Percentiles rank a stretch among this genome's conserved stretches.
These are phyloP conservation scores for Protomyces inundatus DNA, from an alignment of 1,139 yeast genomes.

Conservation along the genomic window DNA sequence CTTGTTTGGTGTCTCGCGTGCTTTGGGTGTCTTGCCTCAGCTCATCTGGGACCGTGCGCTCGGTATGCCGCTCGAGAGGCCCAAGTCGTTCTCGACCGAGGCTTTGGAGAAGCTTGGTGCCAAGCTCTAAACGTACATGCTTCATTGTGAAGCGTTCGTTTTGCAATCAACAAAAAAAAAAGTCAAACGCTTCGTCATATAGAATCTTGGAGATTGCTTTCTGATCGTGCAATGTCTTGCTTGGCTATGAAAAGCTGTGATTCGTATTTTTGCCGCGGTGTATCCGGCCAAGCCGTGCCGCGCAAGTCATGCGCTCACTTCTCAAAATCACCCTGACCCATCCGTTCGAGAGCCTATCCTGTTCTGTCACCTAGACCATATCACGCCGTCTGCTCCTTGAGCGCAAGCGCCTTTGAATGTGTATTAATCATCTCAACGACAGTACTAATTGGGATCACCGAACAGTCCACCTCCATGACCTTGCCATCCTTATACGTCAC, in stretches of 20 bases:
- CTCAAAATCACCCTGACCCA: no score
- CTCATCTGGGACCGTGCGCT: constrained; percentile 56
- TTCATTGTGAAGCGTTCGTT: no score
- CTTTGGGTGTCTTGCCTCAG: constrained; percentile 65
- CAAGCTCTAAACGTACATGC: constrained; percentile 34
- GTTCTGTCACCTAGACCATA: no score
- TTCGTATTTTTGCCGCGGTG: no score
- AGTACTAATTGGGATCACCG: not conserved
- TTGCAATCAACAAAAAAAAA: no score
- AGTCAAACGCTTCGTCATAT: no score
- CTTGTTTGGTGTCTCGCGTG: constrained; percentile 95
- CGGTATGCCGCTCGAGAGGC: constrained; percentile 60
- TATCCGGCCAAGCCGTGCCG: no score
- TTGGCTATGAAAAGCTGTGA: no score
- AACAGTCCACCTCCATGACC: constrained; percentile 49
- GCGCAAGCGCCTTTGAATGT: constrained; percentile 14
- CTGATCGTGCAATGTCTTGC: no score
- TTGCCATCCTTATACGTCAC: constrained; percentile 78
- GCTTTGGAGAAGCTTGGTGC: constrained; percentile 45
- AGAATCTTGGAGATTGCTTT: no score
- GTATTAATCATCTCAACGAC: constrained; percentile 10
- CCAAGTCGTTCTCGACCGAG: constrained; percentile 50
- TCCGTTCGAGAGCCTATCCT: no score
- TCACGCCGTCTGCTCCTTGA: constrained; percentile 20
- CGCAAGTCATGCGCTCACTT: no score